Evolutionary conservation across 371 early-diverging fungal species (phyloP).

Genomic region (Capillidium rhysosporum): DNA sequence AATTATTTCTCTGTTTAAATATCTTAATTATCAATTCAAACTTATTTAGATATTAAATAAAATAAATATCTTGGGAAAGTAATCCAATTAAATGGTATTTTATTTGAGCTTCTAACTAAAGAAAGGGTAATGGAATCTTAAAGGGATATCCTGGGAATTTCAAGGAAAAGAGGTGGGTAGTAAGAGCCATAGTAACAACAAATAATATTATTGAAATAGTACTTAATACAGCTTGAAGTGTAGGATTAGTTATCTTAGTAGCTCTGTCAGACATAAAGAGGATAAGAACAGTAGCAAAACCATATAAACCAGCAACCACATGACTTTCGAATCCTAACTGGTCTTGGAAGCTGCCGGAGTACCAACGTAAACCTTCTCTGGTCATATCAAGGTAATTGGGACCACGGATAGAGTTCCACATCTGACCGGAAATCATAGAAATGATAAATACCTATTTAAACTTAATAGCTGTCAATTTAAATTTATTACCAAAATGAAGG

Average conservation of each 20-base stretch:
- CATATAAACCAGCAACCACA: conserved; percentile 48
- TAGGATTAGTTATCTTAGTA: conserved; percentile 9
- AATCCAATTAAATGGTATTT: too few species aligned
- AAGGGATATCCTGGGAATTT: too few species aligned
- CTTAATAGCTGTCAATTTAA: background rate
- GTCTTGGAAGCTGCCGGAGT: conserved; percentile 48
- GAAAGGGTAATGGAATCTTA: too few species aligned
- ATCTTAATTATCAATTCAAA: too few species aligned
- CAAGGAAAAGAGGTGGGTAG: too few species aligned
- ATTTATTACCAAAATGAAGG: conserved; percentile 1
- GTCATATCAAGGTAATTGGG: conserved; percentile 42
- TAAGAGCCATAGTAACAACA: too few species aligned
- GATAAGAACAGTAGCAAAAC: conserved; percentile 24
- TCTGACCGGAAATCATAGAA: conserved; percentile 59
- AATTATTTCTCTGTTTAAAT: too few species aligned
- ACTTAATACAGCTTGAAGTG: too few species aligned
- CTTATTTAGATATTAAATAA: too few species aligned
- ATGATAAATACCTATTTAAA: conserved; percentile 31
- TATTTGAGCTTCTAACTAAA: too few species aligned
- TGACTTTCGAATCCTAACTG: conserved; percentile 64
- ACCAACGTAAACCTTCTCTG: conserved; percentile 28
- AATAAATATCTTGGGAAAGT: too few species aligned
- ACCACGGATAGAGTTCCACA: conserved; percentile 76
- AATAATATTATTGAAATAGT: too few species aligned
- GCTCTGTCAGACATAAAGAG: conserved; percentile 16